A percentile compares a stretch with the other conserved stretches of the same genome.
Evolutionary conservation across 305 asterid species (phyloP).

Genomic region (Solanum hybrid): DNA sequence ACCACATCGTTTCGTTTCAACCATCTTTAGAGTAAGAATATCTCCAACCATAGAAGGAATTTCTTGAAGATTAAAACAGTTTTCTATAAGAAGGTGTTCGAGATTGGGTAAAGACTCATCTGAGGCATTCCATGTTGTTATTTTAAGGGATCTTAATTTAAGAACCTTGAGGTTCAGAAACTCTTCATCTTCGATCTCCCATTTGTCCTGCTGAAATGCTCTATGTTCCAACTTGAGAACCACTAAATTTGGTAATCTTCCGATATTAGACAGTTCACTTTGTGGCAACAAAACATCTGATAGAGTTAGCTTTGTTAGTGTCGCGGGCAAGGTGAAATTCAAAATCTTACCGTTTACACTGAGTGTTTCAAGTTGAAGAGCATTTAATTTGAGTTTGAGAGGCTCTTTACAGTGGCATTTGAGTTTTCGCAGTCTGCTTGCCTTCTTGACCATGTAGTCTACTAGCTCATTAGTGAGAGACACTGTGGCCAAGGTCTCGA

Average conservation of each 20-base stretch:
- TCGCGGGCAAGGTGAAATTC: not conserved
- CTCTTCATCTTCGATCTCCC: not conserved
- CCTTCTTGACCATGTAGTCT: not conserved
- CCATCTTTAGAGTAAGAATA: no score
- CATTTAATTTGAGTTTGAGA: not conserved
- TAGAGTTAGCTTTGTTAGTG: not conserved
- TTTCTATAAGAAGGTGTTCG: no score
- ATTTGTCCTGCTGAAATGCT: not conserved
- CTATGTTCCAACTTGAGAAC: not conserved
- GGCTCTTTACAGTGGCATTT: not conserved
- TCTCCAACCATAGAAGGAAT: no score
- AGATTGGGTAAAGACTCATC: no score
- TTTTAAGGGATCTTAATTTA: not conserved
- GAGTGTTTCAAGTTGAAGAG: not conserved
- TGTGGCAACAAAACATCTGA: not conserved
- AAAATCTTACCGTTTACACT: not conserved
- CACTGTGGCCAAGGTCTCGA: conserved; percentile 7
- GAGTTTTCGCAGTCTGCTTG: not conserved
- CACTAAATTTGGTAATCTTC: not conserved
- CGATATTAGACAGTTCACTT: not conserved
- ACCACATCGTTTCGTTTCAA: no score
- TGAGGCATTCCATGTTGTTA: conserved; percentile 10
- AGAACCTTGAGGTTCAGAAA: conserved; percentile 1
- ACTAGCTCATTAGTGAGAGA: not conserved
- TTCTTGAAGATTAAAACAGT: no score